Evolutionary conservation across 192 early-diverging fungal species (phyloP).

Genomic region (Mortierella hygrophila): DNA sequence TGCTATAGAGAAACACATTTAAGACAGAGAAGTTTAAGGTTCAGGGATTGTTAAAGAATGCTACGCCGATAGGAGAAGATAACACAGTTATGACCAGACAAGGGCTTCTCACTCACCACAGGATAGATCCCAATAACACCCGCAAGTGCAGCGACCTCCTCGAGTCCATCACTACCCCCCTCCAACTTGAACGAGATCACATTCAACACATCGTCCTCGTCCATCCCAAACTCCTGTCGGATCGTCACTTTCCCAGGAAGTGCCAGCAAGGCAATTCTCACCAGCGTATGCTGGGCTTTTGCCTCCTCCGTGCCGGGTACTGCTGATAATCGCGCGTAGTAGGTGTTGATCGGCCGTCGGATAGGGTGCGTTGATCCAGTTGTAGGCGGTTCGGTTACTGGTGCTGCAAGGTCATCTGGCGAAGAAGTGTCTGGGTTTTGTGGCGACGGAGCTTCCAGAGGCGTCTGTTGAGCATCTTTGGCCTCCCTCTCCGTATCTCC

Average conservation of each 20-base stretch:
- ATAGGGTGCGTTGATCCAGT: neutral
- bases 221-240: constrained; percentile 45
- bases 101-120: constrained; percentile 47
- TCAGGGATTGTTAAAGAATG: neutral
- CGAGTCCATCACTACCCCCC: constrained; percentile 25
- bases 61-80: neutral
- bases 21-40: neutral
- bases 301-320: constrained; percentile 27
- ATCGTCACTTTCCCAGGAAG: constrained; percentile 33
- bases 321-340: constrained; percentile 38
- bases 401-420: neutral
- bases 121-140: constrained; percentile 63
- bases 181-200: constrained; percentile 61
- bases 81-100: neutral
- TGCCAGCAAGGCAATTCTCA: constrained; percentile 5
- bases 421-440: neutral
- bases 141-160: constrained; percentile 31
- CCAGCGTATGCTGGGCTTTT: constrained; percentile 11
- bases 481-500: neutral
- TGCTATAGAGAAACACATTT: constrained; percentile 28
- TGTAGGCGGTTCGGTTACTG: neutral
- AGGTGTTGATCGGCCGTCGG: constrained; percentile 10
- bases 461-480: neutral
- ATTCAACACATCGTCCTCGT: constrained; percentile 63
- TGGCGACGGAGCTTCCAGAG: neutral